These are phyloP conservation scores for Musa balbisiana DNA, from an alignment of 202 grass and related monocot genomes.

Conservation along the genomic window DNA sequence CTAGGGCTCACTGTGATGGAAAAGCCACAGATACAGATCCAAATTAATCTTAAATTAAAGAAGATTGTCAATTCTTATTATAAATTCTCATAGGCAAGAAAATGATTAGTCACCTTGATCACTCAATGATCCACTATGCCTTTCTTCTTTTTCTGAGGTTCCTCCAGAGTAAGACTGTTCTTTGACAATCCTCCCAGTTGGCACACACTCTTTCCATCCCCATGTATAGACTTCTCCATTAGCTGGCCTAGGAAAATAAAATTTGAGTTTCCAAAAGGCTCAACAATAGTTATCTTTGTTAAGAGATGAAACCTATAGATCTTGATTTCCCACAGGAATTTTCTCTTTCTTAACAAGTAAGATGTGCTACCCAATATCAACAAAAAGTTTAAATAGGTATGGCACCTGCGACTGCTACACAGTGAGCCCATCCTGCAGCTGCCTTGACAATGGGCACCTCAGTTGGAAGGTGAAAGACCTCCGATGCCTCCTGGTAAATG, in stretches of 20 bases:
- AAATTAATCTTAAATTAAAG: slow-evolving; percentile 32
- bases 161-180: slow-evolving; percentile 51
- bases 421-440: slow-evolving; percentile 95
- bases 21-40: slow-evolving; percentile 45
- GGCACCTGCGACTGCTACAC: slow-evolving; percentile 76
- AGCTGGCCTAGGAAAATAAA: slow-evolving; percentile 40
- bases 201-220: slow-evolving; percentile 99
- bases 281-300: background rate
- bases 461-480: slow-evolving; percentile 84
- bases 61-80: slow-evolving; percentile 32
- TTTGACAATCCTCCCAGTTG: slow-evolving; percentile 55
- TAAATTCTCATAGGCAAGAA: slow-evolving; percentile 11
- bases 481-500: slow-evolving; percentile 66
- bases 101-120: slow-evolving; percentile 59
- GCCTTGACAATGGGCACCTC: slow-evolving; percentile 54
- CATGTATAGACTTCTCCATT: slow-evolving; percentile 89
- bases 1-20: slow-evolving; percentile 76
- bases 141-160: slow-evolving; percentile 76
- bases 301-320: too few species aligned
- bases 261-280: slow-evolving; percentile 18
- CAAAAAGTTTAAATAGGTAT: background rate
- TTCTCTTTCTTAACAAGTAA: too few species aligned
- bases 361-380: too few species aligned
- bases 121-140: slow-evolving; percentile 24
- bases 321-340: too few species aligned